These are phyloP conservation scores for Leccinum disarticulatum DNA, from an alignment of 768 basidiomycete species.

Conservation along the genomic window DNA sequence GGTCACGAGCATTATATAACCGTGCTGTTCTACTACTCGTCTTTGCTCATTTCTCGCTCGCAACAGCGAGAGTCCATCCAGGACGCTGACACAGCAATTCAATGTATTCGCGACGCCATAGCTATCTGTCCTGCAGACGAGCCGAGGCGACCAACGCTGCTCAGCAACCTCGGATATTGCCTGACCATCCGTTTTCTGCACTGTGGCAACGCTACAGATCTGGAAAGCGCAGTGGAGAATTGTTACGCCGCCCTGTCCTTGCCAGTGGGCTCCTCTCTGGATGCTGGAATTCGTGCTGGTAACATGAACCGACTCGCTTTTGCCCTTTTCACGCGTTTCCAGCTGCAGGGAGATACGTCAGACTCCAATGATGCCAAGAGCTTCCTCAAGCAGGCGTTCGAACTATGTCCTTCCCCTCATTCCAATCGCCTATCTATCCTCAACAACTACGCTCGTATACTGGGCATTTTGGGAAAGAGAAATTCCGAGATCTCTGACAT, in stretches of 20 bases:
- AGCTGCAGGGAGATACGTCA: conserved; percentile 14
- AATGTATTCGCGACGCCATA: conserved; percentile 11
- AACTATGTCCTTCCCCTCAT: conserved; percentile 9
- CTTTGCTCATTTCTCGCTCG: conserved; percentile 13
- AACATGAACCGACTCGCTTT: conserved; percentile 15
- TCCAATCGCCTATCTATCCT: conserved; percentile 6
- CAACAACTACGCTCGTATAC: conserved; percentile 15
- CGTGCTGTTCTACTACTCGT: conserved; percentile 7
- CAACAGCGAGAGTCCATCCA: conserved; percentile 10
- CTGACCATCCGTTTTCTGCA: conserved; percentile 19
- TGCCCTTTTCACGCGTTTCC: conserved; percentile 22
- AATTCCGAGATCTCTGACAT: conserved; percentile 8
- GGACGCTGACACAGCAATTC: conserved; percentile 19
- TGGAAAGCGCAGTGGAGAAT: conserved; percentile 26
- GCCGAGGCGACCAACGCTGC: neutral
- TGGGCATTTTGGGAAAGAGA: conserved; percentile 11
- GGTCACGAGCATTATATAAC: conserved; percentile 1
- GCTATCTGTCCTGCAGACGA: conserved; percentile 4
- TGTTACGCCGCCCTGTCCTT: conserved; percentile 12
- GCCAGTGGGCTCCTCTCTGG: conserved; percentile 1
- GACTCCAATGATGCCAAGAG: conserved; percentile 23
- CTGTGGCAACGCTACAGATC: conserved; percentile 19
- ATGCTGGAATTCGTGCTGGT: conserved; percentile 1
- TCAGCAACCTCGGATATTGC: conserved; percentile 16
- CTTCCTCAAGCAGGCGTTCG: conserved; percentile 13